Evolutionary conservation across 805 yeast species (phyloP).

Genomic region (Lachancea sp.): DNA sequence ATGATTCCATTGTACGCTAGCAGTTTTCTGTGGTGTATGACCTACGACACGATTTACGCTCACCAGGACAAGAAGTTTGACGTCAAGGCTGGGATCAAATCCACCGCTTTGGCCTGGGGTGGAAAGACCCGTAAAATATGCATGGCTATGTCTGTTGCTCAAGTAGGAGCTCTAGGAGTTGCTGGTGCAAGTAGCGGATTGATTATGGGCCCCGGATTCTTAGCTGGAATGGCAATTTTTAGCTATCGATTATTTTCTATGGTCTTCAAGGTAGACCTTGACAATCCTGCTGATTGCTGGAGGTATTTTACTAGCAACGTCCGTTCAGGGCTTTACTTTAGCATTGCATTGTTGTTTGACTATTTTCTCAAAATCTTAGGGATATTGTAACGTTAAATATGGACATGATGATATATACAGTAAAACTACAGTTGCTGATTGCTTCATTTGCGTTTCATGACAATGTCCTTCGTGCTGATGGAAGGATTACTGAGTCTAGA

Average conservation of each 20-base stretch:
- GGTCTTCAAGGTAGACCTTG: conserved; percentile 70
- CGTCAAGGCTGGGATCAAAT: conserved; percentile 82
- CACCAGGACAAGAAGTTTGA: conserved; percentile 94
- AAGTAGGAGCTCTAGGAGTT: conserved; percentile 52
- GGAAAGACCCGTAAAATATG: conserved; percentile 64
- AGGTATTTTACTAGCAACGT: conserved; percentile 70
- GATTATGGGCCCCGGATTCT: conserved; percentile 77
- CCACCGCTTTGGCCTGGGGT: conserved; percentile 96
- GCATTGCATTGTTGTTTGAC: conserved; percentile 61
- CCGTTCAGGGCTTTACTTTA: conserved; percentile 62
- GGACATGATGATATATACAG: conserved; percentile 3
- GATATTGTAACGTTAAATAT: conserved; percentile 14
- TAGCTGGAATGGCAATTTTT: conserved; percentile 58
- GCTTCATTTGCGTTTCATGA: conserved; percentile 7
- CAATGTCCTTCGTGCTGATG: conserved; percentile 8
- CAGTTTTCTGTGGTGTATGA: conserved; percentile 87
- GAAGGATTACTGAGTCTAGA: conserved; percentile 14
- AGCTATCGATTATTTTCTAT: conserved; percentile 60
- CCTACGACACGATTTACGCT: conserved; percentile 93
- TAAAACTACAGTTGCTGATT: background rate
- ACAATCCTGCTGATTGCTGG: conserved; percentile 81
- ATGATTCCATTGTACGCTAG: conserved; percentile 74
- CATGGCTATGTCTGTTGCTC: conserved; percentile 57
- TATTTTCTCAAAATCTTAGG: conserved; percentile 43
- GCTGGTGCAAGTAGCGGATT: conserved; percentile 68